These are phyloP conservation scores for Alternaria sp. DNA, from an alignment of 2,329 filamentous ascomycete species.

Conservation along the genomic window DNA sequence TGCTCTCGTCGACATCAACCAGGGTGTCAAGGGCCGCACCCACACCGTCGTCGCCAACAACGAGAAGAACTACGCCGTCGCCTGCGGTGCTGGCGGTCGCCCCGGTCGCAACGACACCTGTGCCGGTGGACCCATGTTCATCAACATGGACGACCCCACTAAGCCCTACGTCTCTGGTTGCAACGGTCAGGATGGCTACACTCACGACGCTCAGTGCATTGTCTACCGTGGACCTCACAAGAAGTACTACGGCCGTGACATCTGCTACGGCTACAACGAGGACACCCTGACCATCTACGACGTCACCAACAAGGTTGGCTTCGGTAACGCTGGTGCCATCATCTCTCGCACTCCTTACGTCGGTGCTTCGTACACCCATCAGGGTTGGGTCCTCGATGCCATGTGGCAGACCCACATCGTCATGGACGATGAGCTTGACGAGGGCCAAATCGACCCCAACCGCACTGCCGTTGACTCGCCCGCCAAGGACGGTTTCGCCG, in stretches of 20 bases:
- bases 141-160: slow-evolving; percentile 61
- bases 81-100: slow-evolving; percentile 41
- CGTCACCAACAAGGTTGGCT: slow-evolving; percentile 60
- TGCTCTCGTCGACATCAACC: slow-evolving; percentile 36
- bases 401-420: slow-evolving; percentile 46
- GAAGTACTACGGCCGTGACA: slow-evolving; percentile 58
- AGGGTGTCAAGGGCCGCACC: slow-evolving; percentile 36
- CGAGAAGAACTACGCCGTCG: slow-evolving; percentile 43
- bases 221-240: slow-evolving; percentile 61
- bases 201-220: slow-evolving; percentile 67
- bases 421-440: slow-evolving; percentile 49
- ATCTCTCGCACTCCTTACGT: slow-evolving; percentile 62
- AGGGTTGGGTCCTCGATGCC: slow-evolving; percentile 60
- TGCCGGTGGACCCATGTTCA: slow-evolving; percentile 62
- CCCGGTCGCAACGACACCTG: slow-evolving; percentile 49
- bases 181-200: slow-evolving; percentile 62
- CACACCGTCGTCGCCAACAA: slow-evolving; percentile 48
- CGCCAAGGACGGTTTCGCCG: slow-evolving; percentile 43
- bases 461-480: slow-evolving; percentile 32
- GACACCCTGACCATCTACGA: slow-evolving; percentile 60
- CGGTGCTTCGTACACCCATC: slow-evolving; percentile 64
- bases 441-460: slow-evolving; percentile 41
- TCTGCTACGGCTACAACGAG: slow-evolving; percentile 65
- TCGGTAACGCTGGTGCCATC: slow-evolving; percentile 59
- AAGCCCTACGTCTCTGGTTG: slow-evolving; percentile 59